These are phyloP conservation scores for Hyaloperonospora brassicae DNA, from an alignment of 352 stramenopile genomes.

Conservation along the genomic window DNA sequence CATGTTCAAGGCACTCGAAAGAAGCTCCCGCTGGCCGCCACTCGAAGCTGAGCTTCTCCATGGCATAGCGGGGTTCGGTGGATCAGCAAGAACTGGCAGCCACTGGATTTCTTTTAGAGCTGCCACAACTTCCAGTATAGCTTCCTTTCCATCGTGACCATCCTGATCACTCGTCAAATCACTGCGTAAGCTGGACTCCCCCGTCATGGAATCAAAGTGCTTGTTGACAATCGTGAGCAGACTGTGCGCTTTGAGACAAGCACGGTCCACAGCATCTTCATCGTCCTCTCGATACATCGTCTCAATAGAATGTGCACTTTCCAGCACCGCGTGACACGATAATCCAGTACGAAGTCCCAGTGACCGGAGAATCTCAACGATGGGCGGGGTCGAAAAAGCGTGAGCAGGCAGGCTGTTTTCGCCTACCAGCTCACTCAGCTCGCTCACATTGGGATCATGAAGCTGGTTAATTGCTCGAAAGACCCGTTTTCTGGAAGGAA, in stretches of 20 bases:
- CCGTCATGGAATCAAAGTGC: constrained; percentile 61
- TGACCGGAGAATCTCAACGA: constrained; percentile 46
- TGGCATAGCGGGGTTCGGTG: constrained; percentile 45
- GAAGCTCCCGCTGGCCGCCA: constrained; percentile 1
- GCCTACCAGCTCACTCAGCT: constrained; percentile 57
- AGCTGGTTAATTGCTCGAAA: constrained; percentile 49
- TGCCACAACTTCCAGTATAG: constrained; percentile 26
- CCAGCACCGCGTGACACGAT: constrained; percentile 62
- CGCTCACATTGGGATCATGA: constrained; percentile 60
- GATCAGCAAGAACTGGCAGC: constrained; percentile 29
- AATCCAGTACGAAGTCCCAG: constrained; percentile 50
- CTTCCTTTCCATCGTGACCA: constrained; percentile 9
- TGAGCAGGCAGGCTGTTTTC: constrained; percentile 51
- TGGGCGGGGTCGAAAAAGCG: constrained; percentile 35
- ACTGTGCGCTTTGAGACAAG: constrained; percentile 39
- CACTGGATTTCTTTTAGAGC: constrained; percentile 32
- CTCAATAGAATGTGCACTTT: constrained; percentile 61
- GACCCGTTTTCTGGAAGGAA: constrained; percentile 49
- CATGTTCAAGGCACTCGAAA: constrained; percentile 38
- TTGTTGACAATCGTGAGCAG: constrained; percentile 67
- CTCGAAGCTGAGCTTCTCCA: constrained; percentile 28
- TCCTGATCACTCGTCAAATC: constrained; percentile 7
- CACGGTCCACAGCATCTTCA: constrained; percentile 12
- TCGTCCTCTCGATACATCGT: constrained; percentile 28
- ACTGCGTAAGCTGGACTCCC: constrained; percentile 4